These are phyloP conservation scores for Podaxis sp. DNA, from an alignment of 768 basidiomycete species.

Conservation along the genomic window DNA sequence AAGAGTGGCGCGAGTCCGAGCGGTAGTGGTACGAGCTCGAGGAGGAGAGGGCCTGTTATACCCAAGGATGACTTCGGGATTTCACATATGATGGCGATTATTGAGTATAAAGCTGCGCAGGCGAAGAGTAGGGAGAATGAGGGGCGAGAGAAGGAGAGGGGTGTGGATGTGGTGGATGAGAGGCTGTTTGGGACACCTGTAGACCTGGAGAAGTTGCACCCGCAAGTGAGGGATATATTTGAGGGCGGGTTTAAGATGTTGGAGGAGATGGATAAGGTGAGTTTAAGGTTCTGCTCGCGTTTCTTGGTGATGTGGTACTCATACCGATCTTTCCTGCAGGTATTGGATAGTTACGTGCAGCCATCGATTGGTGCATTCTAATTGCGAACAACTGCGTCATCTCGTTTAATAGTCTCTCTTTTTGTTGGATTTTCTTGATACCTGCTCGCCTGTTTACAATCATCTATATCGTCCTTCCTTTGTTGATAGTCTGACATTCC, in stretches of 20 bases:
- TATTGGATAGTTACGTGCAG: constrained; percentile 31
- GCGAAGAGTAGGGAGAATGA: constrained; percentile 31
- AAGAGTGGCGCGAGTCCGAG: neutral
- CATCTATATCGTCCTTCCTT: neutral
- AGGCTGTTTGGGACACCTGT: constrained; percentile 68
- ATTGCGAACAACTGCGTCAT: neutral
- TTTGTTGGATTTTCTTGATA: neutral
- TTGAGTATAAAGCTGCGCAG: constrained; percentile 60
- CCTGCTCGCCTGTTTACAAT: neutral
- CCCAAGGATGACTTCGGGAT: constrained; percentile 88
- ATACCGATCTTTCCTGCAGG: constrained; percentile 17
- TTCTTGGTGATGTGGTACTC: neutral
- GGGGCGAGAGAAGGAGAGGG: constrained; percentile 32
- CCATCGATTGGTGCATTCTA: constrained; percentile 33
- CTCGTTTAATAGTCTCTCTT: neutral
- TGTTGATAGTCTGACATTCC: neutral
- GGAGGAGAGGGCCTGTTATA: constrained; percentile 47
- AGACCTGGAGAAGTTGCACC: constrained; percentile 65
- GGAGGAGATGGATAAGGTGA: constrained; percentile 80
- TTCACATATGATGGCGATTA: constrained; percentile 82
- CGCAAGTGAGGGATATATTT: constrained; percentile 70
- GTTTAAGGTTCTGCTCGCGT: constrained; percentile 27
- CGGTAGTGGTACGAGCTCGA: constrained; percentile 23
- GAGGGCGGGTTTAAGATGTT: constrained; percentile 67
- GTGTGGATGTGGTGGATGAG: constrained; percentile 66